Evolutionary conservation across 176 grass and related monocot genomes (phyloP), one percentile per base, ranked within the genome.

Genomic region (Oryza australiensis): DNA sequence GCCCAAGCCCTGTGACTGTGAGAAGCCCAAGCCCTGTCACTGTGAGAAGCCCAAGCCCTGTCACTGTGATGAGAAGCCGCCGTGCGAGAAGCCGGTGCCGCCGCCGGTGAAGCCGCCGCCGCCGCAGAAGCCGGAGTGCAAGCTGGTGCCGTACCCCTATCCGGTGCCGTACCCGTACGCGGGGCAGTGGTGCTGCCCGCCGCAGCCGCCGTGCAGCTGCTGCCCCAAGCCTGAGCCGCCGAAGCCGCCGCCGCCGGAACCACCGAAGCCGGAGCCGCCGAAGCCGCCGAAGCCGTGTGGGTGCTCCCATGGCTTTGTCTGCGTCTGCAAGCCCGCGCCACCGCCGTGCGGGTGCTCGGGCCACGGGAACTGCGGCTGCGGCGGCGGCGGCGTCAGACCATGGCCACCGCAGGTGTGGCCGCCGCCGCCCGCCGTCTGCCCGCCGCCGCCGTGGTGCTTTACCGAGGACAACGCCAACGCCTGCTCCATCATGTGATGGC

Each of bases 121-220:
- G 12, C 0, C 60, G 12, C 60, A 60, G 5, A 59, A 73, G 29
- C 79, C 81, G 26, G 29, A 66, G 10, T 79, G 48, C 68, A 88
- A 83, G 26, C 10, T 74, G 45, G 7, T 88, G 75, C 86, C 74
- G 0, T 66, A 73, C 45, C 80, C 74, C 1, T 88, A 79, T 68
- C 86, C 86, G 1, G 0, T 72, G 1, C 73, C 80, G 2, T 87
- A 72, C 73, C 86, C 86, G 49, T 46, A 46, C 43, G 13, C 3
- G 12, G 43, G 13, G 43, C 3, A 3, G 43, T 78, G 34, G 82
- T 76, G 49, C 64, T 85, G 83, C 55, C 30, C 83, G 16, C 75
- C 70, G 15, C 32, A 30, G 30, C 60, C 30, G 48, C 48, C 14
- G 9, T 78, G 80, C 29, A 11, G 41, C 12, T 71, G 86, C 79